These are phyloP conservation scores for Pleurotus tuoliensis DNA, from an alignment of 768 basidiomycete genomes.

Conservation along the genomic window DNA sequence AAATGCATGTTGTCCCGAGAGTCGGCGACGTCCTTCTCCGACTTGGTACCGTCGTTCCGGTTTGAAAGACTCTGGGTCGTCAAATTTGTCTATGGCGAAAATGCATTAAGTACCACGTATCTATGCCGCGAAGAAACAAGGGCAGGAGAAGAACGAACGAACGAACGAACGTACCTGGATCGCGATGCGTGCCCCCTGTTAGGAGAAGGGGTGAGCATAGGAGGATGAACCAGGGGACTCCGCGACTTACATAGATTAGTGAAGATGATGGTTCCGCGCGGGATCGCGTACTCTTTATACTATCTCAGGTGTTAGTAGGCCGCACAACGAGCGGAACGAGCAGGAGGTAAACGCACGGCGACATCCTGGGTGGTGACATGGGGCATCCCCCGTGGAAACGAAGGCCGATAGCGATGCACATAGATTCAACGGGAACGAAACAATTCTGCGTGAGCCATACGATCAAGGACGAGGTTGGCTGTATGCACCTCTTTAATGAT, in stretches of 20 bases:
- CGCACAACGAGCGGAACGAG: too few relatives aligned
- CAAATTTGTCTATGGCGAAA: background rate
- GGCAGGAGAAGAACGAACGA: background rate
- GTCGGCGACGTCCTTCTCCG: slow-evolving; percentile 7
- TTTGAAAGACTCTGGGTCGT: background rate
- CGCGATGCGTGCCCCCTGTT: background rate
- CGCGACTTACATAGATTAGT: slow-evolving; percentile 15
- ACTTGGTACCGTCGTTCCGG: slow-evolving; percentile 12
- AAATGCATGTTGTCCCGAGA: slow-evolving; percentile 12
- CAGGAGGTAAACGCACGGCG: background rate
- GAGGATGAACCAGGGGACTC: too few relatives aligned
- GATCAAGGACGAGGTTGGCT: too few relatives aligned
- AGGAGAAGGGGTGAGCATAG: background rate
- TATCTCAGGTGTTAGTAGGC: slow-evolving; percentile 25
- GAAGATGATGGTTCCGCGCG: slow-evolving; percentile 28
- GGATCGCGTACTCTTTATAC: slow-evolving; percentile 25
- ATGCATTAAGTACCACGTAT: too few relatives aligned
- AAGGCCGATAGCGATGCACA: slow-evolving; percentile 7
- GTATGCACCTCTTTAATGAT: slow-evolving; percentile 19
- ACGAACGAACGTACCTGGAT: background rate
- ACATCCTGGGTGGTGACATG: slow-evolving; percentile 10
- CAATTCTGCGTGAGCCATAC: background rate
- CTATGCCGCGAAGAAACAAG: too few relatives aligned
- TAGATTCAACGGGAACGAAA: background rate
- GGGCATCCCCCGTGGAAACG: slow-evolving; percentile 10